Conservation (phyloP, 345 rosid genomes). For the Murraya koenigii region DNA sequence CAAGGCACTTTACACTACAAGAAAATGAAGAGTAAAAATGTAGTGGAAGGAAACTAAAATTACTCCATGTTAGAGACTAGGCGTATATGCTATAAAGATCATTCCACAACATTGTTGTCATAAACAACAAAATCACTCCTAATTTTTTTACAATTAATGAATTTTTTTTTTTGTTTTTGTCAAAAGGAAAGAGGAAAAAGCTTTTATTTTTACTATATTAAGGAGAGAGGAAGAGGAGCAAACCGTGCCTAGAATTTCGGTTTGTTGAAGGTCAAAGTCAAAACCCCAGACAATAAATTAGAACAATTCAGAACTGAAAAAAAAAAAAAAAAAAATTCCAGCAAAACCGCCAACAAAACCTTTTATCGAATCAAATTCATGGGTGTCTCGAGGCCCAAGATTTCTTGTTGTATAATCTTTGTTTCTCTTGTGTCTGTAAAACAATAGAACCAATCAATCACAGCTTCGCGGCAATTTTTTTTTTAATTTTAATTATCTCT, state of each 20-base stretch:
- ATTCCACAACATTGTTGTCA: not conserved
- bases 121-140: not conserved
- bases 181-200: not conserved
- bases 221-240: constrained; percentile 28
- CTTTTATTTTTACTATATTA: constrained; percentile 10
- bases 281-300: constrained; percentile 30
- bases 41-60: not conserved
- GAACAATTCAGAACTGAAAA: constrained; percentile 10
- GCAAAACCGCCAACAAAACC: not conserved
- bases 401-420: constrained; percentile 14
- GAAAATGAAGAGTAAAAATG: not conserved
- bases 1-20: too few relatives aligned
- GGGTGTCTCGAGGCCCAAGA: constrained; percentile 17
- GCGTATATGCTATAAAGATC: not conserved
- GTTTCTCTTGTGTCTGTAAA: not conserved
- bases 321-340: not conserved
- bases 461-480: not conserved
- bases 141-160: not conserved
- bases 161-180: too few relatives aligned
- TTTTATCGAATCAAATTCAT: not conserved
- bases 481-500: not conserved
- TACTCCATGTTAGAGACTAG: not conserved
- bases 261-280: constrained; percentile 47
- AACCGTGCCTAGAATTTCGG: constrained; percentile 47
- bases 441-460: constrained; percentile 17